phyloP scores from a whole-genome alignment of 768 basidiomycete species.

The Paxillus rubicundulus region DNA sequence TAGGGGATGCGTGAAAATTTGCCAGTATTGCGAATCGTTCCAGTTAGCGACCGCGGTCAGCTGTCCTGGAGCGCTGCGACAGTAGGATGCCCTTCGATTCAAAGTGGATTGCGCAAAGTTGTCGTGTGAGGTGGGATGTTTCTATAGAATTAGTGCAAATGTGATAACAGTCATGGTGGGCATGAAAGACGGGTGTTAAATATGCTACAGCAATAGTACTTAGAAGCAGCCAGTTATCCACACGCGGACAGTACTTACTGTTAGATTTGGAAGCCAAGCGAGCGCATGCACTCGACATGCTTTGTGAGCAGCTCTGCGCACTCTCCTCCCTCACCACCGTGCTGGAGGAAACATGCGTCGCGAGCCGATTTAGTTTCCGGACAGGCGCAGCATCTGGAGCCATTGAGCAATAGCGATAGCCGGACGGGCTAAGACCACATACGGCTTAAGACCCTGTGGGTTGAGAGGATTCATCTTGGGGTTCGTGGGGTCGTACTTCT shows the following conservation, averaged over 20 bases:
- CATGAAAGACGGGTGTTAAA: not conserved
- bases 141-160: constrained; percentile 1
- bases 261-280: constrained; percentile 83
- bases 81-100: not conserved
- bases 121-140: constrained; percentile 9
- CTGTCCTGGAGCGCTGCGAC: not conserved
- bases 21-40: no score
- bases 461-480: constrained; percentile 87
- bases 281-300: constrained; percentile 90
- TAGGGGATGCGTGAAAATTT: no score
- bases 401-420: not conserved
- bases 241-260: no score
- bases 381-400: constrained; percentile 87
- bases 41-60: not conserved
- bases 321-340: constrained; percentile 64
- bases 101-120: not conserved
- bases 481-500: constrained; percentile 67
- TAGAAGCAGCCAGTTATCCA: no score
- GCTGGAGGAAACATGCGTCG: constrained; percentile 89
- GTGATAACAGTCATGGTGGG: not conserved
- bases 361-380: constrained; percentile 89
- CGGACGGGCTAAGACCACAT: constrained; percentile 27
- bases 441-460: constrained; percentile 95
- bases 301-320: constrained; percentile 77
- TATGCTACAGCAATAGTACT: not conserved